phyloP scores from a whole-genome alignment of 2,329 filamentous ascomycete species.

The Ascochyta viciae-villosae region DNA sequence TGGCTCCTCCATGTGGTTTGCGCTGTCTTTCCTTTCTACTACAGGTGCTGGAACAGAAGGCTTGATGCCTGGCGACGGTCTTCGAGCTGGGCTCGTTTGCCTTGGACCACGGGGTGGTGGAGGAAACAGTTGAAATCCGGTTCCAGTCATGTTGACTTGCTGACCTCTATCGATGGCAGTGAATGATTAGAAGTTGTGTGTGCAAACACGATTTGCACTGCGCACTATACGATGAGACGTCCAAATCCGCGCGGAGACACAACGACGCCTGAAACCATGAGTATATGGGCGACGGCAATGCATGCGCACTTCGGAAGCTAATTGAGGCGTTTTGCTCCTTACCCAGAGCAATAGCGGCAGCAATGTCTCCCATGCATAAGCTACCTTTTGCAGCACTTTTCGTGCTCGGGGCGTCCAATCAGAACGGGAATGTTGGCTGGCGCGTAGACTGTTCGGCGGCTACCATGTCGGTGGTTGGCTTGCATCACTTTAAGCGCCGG shows the following conservation, averaged over 20 bases:
- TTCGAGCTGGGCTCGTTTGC: slow-evolving; percentile 43
- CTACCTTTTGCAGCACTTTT: slow-evolving; percentile 35
- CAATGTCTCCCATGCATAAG: slow-evolving; percentile 41
- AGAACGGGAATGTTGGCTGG: slow-evolving; percentile 37
- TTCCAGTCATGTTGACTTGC: slow-evolving; percentile 42
- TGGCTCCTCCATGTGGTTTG: slow-evolving; percentile 38
- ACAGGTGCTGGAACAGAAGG: slow-evolving; percentile 40
- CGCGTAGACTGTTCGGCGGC: slow-evolving; percentile 45
- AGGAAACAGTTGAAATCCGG: slow-evolving; percentile 49
- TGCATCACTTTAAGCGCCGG: slow-evolving; percentile 46
- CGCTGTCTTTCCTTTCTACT: slow-evolving; percentile 40
- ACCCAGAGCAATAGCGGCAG: slow-evolving; percentile 43
- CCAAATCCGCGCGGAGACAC: slow-evolving; percentile 1
- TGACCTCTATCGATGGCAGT: neutral
- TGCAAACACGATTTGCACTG: neutral
- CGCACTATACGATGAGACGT: neutral
- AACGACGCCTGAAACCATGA: slow-evolving; percentile 1
- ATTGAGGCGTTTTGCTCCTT: slow-evolving; percentile 22
- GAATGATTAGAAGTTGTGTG: slow-evolving; percentile 13
- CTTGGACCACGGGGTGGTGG: slow-evolving; percentile 44
- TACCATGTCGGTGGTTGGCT: slow-evolving; percentile 48
- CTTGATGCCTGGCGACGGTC: slow-evolving; percentile 34
- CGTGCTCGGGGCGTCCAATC: slow-evolving; percentile 41
- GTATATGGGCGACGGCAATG: slow-evolving; percentile 26
- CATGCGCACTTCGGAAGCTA: slow-evolving; percentile 23